Base-by-base conservation (phyloP, 495 filamentous ascomycete species). In the Hypoxylon subgilvum region DNA sequence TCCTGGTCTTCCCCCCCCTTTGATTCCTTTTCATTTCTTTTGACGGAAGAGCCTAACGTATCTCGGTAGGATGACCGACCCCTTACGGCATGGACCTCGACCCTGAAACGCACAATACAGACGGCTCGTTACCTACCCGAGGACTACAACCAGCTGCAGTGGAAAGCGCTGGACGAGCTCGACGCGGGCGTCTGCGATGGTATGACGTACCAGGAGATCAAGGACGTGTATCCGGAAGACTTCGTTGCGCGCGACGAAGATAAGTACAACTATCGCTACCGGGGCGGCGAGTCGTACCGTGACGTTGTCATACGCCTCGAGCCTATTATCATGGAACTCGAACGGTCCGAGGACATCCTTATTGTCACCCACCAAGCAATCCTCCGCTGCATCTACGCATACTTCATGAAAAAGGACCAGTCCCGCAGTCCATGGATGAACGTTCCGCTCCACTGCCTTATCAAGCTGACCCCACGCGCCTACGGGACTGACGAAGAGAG, bases 291-390 rank as follows among this genome's bases (percentile, higher is more conserved):
- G 75, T 92, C 88, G 54, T 98, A 98, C 72, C 90, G 94, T 46
- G 94, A 98, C 69, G 93, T 98, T 0, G 94, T 98, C 18, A 97
- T 97, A 58, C 89, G 94, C 1, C 86, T 98, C 0, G 94, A 98
- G 67, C 94, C 94, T 40, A 98, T 98, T 72, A 98, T 98, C 76
- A 98, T 98, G 94, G 94, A 98, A 66, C 78, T 98, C 36, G 94
- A 98, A 72, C 85, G 94, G 49, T 88, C 85, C 63, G 94, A 97
- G 70, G 93, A 98, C 66, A 96, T 98, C 57, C 87, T 98, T 49
- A 96, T 98, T 66, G 92, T 98, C 39, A 97, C 94, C 4, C 94
- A 98, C 71, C 94, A 98, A 72, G 94, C 94, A 2, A 92, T 98
- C 17, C 79, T 98, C 49, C 84, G 94, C 45, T 98, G 94, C 75